These are phyloP conservation scores for Viridothelium virens DNA, from an alignment of 495 filamentous ascomycete species.

Conservation along the genomic window DNA sequence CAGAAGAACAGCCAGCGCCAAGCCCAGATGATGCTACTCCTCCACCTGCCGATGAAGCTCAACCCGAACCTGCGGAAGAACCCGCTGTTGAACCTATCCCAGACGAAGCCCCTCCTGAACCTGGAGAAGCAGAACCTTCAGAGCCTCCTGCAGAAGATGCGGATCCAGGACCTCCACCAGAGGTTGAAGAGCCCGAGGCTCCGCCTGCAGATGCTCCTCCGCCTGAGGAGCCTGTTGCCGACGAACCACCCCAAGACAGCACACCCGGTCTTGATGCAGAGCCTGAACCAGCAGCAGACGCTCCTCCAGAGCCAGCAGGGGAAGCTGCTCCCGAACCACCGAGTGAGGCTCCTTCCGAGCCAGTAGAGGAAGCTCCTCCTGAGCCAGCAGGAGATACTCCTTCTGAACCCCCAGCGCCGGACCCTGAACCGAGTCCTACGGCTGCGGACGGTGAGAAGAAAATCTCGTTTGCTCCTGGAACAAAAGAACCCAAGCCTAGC, in stretches of 20 bases:
- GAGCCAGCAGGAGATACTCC: background rate
- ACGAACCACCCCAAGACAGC: background rate
- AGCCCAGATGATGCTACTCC: background rate
- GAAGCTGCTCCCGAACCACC: no score
- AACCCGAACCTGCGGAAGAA: background rate
- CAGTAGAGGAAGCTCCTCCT: background rate
- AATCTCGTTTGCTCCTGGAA: slow-evolving; percentile 2
- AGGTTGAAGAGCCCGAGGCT: background rate
- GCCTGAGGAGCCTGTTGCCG: background rate
- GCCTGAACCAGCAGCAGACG: no score
- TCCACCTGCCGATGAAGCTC: background rate
- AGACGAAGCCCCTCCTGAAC: background rate
- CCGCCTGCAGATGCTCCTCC: background rate
- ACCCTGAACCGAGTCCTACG: background rate
- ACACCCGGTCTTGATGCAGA: background rate
- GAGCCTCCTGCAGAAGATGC: background rate
- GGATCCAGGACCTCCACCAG: background rate
- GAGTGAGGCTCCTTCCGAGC: no score
- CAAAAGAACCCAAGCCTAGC: slow-evolving; percentile 1
- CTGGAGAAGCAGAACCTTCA: background rate
- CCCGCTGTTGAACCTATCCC: background rate
- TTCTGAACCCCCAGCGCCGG: background rate
- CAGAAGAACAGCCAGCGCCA: background rate
- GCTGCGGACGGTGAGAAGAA: background rate
- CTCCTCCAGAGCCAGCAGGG: no score